Conservation (phyloP, 352 stramenopile species). For the Phytophthora lateralis region DNA sequence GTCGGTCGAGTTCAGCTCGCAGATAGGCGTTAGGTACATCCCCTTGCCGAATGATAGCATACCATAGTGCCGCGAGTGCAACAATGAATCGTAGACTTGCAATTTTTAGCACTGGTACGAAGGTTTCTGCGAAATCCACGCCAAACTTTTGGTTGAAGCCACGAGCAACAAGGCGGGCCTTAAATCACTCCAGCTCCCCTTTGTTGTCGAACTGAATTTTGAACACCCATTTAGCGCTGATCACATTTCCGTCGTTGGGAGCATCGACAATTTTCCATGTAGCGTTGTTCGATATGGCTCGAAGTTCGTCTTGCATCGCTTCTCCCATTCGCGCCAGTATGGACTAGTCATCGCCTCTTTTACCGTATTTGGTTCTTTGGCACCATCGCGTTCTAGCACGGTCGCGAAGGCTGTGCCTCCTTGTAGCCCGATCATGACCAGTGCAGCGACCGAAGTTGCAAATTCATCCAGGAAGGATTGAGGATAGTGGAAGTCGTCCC, state of each 20-base stretch:
- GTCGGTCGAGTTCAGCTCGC: background rate
- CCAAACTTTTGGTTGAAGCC: constrained; percentile 3
- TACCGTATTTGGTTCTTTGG: background rate
- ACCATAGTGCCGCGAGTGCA: background rate
- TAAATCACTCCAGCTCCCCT: constrained; percentile 8
- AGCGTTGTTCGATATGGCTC: background rate
- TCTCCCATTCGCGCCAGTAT: background rate
- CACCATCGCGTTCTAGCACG: background rate
- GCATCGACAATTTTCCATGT: background rate
- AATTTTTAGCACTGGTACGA: background rate
- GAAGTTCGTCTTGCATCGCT: constrained; percentile 1
- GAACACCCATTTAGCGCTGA: constrained; percentile 3
- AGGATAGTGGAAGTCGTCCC: background rate
- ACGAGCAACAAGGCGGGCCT: constrained; percentile 6
- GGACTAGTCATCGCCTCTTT: background rate
- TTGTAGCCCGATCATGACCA: background rate
- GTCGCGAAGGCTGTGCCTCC: background rate
- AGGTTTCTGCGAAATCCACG: constrained; percentile 9
- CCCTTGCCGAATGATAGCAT: background rate
- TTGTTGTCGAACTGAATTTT: constrained; percentile 1
- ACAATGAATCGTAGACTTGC: background rate
- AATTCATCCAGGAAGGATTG: constrained; percentile 8
- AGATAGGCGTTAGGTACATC: constrained; percentile 17
- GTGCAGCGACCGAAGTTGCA: background rate
- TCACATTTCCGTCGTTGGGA: background rate